A percentile compares a stretch with the other conserved stretches of the same genome.
These are phyloP conservation scores for Blastocystis sp. DNA, from an alignment of 352 stramenopile species.

Conservation along the genomic window DNA sequence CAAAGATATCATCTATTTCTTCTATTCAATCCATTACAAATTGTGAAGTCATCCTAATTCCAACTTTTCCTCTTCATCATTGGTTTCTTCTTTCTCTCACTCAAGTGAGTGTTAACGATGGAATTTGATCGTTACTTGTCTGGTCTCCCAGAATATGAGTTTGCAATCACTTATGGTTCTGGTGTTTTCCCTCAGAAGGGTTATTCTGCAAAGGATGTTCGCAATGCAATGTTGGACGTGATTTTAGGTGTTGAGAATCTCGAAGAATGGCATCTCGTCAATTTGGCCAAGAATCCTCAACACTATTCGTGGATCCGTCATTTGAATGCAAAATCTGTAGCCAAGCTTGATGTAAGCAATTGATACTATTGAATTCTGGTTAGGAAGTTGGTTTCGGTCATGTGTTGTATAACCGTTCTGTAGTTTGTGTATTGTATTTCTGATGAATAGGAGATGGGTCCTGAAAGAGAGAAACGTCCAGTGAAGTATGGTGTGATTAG, in stretches of 20 bases:
- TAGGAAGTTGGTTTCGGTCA: conserved; percentile 39
- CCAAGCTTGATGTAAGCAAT: conserved; percentile 24
- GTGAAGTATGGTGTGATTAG: conserved; percentile 58
- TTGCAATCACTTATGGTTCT: conserved; percentile 50
- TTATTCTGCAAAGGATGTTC: conserved; percentile 46
- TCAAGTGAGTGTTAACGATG: not conserved
- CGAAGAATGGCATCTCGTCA: not conserved
- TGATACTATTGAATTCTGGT: not conserved
- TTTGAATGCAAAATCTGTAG: not conserved
- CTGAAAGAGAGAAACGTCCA: not conserved
- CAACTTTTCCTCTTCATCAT: too few species aligned
- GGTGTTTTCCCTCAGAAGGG: conserved; percentile 42
- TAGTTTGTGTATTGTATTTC: not conserved
- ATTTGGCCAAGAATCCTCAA: conserved; percentile 22
- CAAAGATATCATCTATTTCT: too few species aligned
- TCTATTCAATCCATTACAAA: too few species aligned
- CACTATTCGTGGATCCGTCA: conserved; percentile 51
- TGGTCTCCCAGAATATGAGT: conserved; percentile 26
- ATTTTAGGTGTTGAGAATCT: conserved; percentile 36
- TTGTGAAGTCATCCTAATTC: too few species aligned
- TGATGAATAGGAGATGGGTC: conserved; percentile 45
- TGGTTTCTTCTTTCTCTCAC: too few species aligned
- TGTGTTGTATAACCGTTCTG: conserved; percentile 42
- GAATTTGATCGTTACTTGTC: conserved; percentile 42
- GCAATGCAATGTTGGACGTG: conserved; percentile 56